Conservation (phyloP, 2,329 filamentous ascomycete species). For the Biscogniauxia mediterranea region DNA sequence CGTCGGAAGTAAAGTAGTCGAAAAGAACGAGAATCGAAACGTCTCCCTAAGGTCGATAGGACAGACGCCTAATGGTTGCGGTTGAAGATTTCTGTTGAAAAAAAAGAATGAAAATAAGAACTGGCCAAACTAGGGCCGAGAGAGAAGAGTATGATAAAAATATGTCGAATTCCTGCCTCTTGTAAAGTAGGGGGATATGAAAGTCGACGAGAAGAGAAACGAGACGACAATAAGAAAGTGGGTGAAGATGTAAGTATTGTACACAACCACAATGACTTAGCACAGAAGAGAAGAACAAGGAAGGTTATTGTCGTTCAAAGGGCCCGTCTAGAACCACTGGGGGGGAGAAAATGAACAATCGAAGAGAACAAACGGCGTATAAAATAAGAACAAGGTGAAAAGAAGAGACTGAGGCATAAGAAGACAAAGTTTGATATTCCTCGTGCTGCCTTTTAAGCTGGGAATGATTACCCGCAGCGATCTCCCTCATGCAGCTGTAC, state of each 20-base stretch:
- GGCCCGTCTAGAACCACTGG: neutral
- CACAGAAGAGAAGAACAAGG: neutral
- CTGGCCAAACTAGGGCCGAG: neutral
- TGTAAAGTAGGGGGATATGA: neutral
- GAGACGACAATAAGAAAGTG: neutral
- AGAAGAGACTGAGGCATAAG: slow-evolving; percentile 4
- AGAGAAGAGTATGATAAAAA: neutral
- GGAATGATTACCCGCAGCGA: neutral
- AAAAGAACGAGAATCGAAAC: slow-evolving; percentile 3
- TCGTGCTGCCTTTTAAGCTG: neutral
- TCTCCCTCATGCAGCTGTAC: neutral
- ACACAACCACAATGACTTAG: neutral
- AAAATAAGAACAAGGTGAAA: slow-evolving; percentile 8
- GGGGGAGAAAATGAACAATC: slow-evolving; percentile 15
- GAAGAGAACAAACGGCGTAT: slow-evolving; percentile 1
- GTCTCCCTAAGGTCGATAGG: slow-evolving; percentile 1
- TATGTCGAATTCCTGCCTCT: neutral
- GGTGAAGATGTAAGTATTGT: neutral
- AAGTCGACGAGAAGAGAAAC: neutral
- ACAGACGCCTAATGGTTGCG: too few species aligned
- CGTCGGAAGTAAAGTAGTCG: slow-evolving; percentile 1
- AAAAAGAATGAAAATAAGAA: neutral
- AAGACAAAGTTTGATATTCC: neutral
- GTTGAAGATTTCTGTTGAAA: neutral
- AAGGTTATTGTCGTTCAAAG: neutral